Evolutionary conservation across 2,329 filamentous ascomycete genomes (phyloP), one percentile per base, ranked within the genome.

Genomic region (Fusarium floridanum): DNA sequence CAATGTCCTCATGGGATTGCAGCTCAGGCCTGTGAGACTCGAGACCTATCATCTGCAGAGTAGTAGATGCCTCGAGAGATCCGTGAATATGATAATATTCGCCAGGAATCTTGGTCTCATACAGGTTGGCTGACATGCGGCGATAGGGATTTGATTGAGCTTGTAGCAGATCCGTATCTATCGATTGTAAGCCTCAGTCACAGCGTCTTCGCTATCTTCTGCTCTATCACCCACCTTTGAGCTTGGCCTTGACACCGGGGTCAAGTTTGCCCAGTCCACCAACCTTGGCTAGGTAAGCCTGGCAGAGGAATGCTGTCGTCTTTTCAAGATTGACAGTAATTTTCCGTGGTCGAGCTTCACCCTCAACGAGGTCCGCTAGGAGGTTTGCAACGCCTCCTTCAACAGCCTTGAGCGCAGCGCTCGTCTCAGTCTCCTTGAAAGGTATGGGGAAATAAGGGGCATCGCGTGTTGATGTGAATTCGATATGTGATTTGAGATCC

Each of bases 41-140:
- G 6, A 94, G 82, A 0, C 91, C 92, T 74, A 94, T 88, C 92
- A 94, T 94, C 53, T 88, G 86, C 32, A 94, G 83, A 0, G 92
- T 93, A 9, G 88, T 91, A 11, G 89, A 91, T 5, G 93, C 92
- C 75, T 94, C 92, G 1, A 95, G 83, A 0, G 92, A 94, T 53
- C 93, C 92, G 79, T 94, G 93, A 29, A 94, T 92, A 77, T 95
- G 93, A 78, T 93, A 95, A 77, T 90, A 94, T 78, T 92, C 87
- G n/a, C 88, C 89, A 1, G 86, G 83, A n/a, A 86, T 87, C 79
- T 90, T 91, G 10, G 92, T 94, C 76, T 88, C 86, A 82, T 94
- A 94, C 2, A 94, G 83, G 70, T 94, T 94, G 16, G 92, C 92
- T 12, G 92, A 93, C 81, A 94, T 86, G 70, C 93, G 90, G 11